Conservation (phyloP, 805 yeast species). For the Hanseniaspora vineae region DNA sequence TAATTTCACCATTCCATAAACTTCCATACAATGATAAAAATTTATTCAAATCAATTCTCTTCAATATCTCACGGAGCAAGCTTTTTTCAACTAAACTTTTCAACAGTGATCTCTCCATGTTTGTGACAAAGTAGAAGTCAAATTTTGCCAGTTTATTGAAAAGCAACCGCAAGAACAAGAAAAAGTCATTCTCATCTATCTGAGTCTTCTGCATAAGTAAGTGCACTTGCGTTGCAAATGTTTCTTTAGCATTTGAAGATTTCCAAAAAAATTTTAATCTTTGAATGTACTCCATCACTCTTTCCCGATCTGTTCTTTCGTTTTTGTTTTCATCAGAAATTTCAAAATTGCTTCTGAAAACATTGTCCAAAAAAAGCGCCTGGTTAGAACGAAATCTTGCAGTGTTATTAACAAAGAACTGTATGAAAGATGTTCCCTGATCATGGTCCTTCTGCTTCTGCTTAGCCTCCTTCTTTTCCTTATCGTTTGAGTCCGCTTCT, state of each 20-base stretch:
- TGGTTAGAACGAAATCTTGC: background rate
- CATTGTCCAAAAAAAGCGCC: background rate
- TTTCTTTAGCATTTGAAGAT: background rate
- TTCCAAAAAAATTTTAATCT: background rate
- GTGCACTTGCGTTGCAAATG: background rate
- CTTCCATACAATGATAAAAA: background rate
- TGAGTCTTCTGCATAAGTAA: too few relatives aligned
- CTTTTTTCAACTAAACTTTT: background rate
- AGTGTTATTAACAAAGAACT: too few relatives aligned
- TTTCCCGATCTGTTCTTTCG: slow-evolving; percentile 1
- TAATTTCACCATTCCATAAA: background rate
- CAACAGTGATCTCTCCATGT: background rate
- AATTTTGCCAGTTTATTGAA: background rate
- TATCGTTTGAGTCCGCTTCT: background rate
- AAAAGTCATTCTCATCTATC: background rate
- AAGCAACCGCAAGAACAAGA: background rate
- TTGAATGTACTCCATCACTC: background rate
- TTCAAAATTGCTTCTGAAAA: background rate
- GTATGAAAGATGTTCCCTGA: too few relatives aligned
- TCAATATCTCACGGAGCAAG: background rate
- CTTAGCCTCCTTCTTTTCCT: background rate
- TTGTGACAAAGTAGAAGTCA: background rate
- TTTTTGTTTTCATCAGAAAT: background rate
- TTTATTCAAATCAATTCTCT: background rate
- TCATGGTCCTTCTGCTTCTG: background rate